Base-by-base conservation (phyloP, 2,329 filamentous ascomycete genomes). In the Coniochaeta sp. region DNA sequence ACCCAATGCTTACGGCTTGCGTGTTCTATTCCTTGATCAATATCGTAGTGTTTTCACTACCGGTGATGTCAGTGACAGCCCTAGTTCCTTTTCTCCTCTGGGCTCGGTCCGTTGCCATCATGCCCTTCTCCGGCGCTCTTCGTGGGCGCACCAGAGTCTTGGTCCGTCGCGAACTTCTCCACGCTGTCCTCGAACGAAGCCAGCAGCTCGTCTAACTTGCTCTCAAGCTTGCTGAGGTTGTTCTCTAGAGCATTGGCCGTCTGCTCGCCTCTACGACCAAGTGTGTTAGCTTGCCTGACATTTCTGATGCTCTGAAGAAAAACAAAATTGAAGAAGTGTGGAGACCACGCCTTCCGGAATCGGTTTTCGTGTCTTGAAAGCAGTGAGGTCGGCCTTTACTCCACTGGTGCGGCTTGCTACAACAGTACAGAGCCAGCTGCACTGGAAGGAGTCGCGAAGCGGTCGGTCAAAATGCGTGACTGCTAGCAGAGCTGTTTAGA, bases 161-260 rank as follows among this genome's bases (percentile, higher is more conserved):
- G 17, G 19, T 26, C 19, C n/a, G 24, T 26, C 54, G 28, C 7
- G 33, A 28, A 8, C 26, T 24, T n/a, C 22, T 40, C 16, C 22
- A 17, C 14, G n/a, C 47, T 52, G 16, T 64, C 67, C 60, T 80
- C 81, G 57, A 83, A 72, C 26, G 77, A 76, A 17, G 78, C 79
- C 24, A 86, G 74, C 24, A 86, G 72, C 62, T 76, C 76, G 62
- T 85, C 81, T n/a, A 86, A 76, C 67, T 79, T 83, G 66, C 72
- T 74, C 70, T 85, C 82, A 22, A 86, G 74, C 36, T 67, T 78
- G 9, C 76, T 74, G 57, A 86, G 74, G 64, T 80, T 81, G 1
- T 77, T 73, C 67, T 86, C 83, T 19, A 86, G 76, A 33, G 75
- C 76, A 12, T 77, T 68, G 47, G 82, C 82, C 4, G 82, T 73